phyloP scores from a whole-genome alignment of 1,139 yeast species.

The Debaryomycetaceae sp. region DNA sequence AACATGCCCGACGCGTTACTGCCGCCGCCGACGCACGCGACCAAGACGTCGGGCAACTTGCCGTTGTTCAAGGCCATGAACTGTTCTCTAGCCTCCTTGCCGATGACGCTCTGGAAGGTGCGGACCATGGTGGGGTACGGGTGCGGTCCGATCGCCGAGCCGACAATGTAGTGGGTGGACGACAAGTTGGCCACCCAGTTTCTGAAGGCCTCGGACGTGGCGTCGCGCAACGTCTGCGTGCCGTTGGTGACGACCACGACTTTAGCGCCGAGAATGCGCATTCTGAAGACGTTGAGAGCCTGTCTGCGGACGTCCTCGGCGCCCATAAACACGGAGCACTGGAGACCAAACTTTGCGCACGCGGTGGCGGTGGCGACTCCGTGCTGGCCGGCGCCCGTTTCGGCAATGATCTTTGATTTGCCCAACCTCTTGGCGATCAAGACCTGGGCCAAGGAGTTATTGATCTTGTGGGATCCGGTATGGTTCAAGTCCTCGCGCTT shows the following conservation, averaged over 20 bases:
- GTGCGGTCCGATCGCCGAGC: conserved; percentile 98
- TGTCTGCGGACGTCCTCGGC: conserved; percentile 99
- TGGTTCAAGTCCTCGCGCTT: conserved; percentile 97
- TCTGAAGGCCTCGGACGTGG: conserved; percentile 94
- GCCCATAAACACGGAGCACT: conserved; percentile 97
- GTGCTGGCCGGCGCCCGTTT: conserved; percentile 99
- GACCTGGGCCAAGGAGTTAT: conserved; percentile 93
- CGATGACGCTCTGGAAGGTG: conserved; percentile 96
- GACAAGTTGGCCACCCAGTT: conserved; percentile 85
- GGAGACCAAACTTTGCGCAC: conserved; percentile 92
- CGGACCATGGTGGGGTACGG: conserved; percentile 97
- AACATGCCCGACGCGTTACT: conserved; percentile 95
- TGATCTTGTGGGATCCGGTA: conserved; percentile 96
- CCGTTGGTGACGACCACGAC: conserved; percentile 92
- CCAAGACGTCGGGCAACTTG: conserved; percentile 81
- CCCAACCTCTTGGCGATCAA: conserved; percentile 88
- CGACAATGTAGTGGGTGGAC: conserved; percentile 88
- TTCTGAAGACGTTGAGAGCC: conserved; percentile 94
- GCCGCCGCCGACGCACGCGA: conserved; percentile 99
- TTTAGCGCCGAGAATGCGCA: conserved; percentile 91
- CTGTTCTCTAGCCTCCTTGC: conserved; percentile 88
- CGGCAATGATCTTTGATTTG: conserved; percentile 85
- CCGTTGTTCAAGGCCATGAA: conserved; percentile 70
- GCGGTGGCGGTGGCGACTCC: conserved; percentile 99
- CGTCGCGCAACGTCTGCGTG: conserved; percentile 92